Base-by-base conservation (phyloP, 2,329 filamentous ascomycete species). In the Clonostachys solani region DNA sequence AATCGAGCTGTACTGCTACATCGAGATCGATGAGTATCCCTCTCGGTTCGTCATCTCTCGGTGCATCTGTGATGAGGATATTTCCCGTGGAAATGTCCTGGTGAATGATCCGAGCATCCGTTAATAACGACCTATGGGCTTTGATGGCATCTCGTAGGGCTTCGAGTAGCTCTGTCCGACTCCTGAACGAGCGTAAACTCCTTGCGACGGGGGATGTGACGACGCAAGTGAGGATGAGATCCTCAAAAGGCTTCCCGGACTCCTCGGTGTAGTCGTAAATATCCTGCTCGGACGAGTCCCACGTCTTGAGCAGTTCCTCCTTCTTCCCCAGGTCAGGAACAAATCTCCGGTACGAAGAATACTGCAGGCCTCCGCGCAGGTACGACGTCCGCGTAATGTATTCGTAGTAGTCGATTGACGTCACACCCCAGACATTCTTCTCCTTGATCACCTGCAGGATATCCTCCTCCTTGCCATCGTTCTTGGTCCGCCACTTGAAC, bases 41-140 rank as follows among this genome's bases (percentile, higher is more conserved):
- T 19, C 50, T 56, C 6, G n/a, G 19, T 5, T 47, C 43, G 33
- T 52, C 52, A 40, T 44, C 50, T 36, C 44, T 23, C 33, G 47
- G 15, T 10, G 42, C 13, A 9, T 42, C 44, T 6, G 58, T 63
- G 9, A 69, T 65, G 47, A 68, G 65, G 42, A 68, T 65, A 48
- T 68, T 69, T 43, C 64, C 62, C 35, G 60, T 51, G 1, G 62
- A 71, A 13, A 72, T 61, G 40, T 69, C 62, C 33, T 53, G 54
- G 49, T 71, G 60, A 6, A 71, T 57, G 43, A 69, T 65, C 10
- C 57, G 55, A 9, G 60, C 58, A 6, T 61, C 46, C 1, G 55
- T 12, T 33, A 62, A 61, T 0, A 72, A 52, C 13, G 59, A 65
- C n/a, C 49, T 54, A 45, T 71, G 60, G n/a, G 55, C 65, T 16